Base-by-base conservation (phyloP, 2,329 filamentous ascomycete genomes). In the Xenoacremonium recifei region DNA sequence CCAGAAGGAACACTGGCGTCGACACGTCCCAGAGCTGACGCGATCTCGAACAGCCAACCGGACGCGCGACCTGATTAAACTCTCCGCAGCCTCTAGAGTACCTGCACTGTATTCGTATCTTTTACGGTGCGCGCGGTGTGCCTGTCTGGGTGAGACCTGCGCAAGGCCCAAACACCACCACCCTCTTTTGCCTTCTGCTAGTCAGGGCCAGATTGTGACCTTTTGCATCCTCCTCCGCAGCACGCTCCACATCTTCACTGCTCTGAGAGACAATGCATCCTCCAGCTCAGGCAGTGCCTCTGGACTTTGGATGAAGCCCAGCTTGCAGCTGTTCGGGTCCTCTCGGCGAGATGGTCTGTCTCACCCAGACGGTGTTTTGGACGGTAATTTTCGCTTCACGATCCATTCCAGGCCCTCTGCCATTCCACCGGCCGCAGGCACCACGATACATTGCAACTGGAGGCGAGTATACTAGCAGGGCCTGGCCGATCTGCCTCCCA, bases 281-380 rank as follows among this genome's bases (percentile, higher is more conserved):
- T 6, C 6, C 29, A 31, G 29, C 12, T 10, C 29, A 31, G 29
- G 7, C 29, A 31, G 17, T 27, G 23, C 29, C n/a, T n/a, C n/a
- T n/a, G n/a, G n/a, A n/a, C n/a, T n/a, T n/a, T n/a, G n/a, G n/a
- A n/a, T n/a, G n/a, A n/a, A n/a, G n/a, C n/a, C n/a, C n/a, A n/a
- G n/a, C n/a, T n/a, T n/a, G n/a, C n/a, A n/a, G n/a, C n/a, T n/a
- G n/a, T 15, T 31, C 29, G 29, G 29, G 17, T 31, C 29, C 29
- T 15, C 29, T 31, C 29, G 53, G 50, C 44, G 49, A 49, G 50
- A 53, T 54, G 47, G 37, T 18, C 9, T 64, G 61, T 64, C 58
- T 63, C 53, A 63, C 47, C 21, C 49, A 34, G 39, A 45, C 31
- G 49, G 47, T 48, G 49, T 52, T 60, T 54, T 46, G 44, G 39